phyloP scores from a whole-genome alignment of 345 rosid genomes.

The Xanthoceras sorbifolium region DNA sequence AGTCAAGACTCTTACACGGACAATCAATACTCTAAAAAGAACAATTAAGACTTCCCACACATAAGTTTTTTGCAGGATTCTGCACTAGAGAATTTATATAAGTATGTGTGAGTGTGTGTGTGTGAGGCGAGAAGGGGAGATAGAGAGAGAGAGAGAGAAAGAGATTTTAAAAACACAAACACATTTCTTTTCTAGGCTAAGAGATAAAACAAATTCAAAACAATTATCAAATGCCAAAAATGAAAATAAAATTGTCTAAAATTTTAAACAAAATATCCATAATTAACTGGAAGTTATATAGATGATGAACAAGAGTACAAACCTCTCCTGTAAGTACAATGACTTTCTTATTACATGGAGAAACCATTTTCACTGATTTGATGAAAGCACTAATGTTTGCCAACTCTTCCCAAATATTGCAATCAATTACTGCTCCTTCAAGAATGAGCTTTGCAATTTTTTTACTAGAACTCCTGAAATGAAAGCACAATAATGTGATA shows the following conservation, averaged over 20 bases:
- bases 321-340: conserved; percentile 58
- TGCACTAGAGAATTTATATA: too few species aligned
- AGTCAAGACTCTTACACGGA: too few species aligned
- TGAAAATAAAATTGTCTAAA: background rate
- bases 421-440: conserved; percentile 53
- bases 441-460: conserved; percentile 57
- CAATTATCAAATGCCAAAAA: background rate
- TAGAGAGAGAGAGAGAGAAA: background rate
- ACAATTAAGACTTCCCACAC: too few species aligned
- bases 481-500: conserved; percentile 9
- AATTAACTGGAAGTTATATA: background rate
- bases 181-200: too few species aligned
- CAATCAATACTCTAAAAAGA: too few species aligned
- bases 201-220: background rate
- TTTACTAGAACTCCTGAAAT: conserved; percentile 49
- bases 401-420: conserved; percentile 66
- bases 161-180: too few species aligned
- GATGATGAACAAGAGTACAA: conserved; percentile 31
- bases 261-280: background rate
- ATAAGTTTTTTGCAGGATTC: too few species aligned
- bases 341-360: conserved; percentile 52
- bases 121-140: too few species aligned
- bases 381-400: conserved; percentile 42
- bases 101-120: too few species aligned
- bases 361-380: conserved; percentile 52